Evolutionary conservation across 2,329 filamentous ascomycete genomes (phyloP), one percentile per base, ranked within the genome.

Genomic region (Aspergillus vadensis): DNA sequence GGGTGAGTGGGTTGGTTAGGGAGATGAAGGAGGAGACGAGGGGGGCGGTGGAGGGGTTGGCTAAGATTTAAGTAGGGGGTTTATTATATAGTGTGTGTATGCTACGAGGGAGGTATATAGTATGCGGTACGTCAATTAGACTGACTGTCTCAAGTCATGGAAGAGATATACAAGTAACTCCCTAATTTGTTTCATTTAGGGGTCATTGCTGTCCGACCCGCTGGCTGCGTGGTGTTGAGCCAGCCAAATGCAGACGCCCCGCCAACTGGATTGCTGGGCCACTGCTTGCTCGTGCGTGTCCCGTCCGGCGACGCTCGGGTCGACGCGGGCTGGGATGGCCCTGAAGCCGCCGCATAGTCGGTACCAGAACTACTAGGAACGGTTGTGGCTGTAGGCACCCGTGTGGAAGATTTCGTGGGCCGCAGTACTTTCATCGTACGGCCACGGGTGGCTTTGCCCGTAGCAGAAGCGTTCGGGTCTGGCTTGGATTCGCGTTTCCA

Each of bases 221-320:
- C 59, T 48, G 69, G 67, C 53, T 74, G 69, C 12, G 68, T 67
- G 19, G 75, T 67, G 64, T 90, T 94, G 81, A 97, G 88, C 93
- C 93, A 98, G 12, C 91, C 89, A 79, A 98, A 98, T 2, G 94
- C 94, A 60, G 91, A 95, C 14, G 91, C 94, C n/a, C 91, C 91
- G 8, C 94, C 94, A 17, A 97, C 86, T 0, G 95, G 94, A 71
- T 98, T 98, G 32, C 86, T 82, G 6, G 86, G 83, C 59, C 87
- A 84, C 15, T 85, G 79, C 67, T 83, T 83, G 48, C 68, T 71
- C 19, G 74, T 57, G 30, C 72, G 68, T 14, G 69, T 59, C 7
- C 69, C 72, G 25, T 74, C 74, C 8, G 69, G 65, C 38, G 69
- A 67, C 2, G 63, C 62, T 43, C 68, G 65, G 32, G 64, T 61